Conservation (phyloP, 2,329 filamentous ascomycete species). For the Dactylellina drechsleri region DNA sequence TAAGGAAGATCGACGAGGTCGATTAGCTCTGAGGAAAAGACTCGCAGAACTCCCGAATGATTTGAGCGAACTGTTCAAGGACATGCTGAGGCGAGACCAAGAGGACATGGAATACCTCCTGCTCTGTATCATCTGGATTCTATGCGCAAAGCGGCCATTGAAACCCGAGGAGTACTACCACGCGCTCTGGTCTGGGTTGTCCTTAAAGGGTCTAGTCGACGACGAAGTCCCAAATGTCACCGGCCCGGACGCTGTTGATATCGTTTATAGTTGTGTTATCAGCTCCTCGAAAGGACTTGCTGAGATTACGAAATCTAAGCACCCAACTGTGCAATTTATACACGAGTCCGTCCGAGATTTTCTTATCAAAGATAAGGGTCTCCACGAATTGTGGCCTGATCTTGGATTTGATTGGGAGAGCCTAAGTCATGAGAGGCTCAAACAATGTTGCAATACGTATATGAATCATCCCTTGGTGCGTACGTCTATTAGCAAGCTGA, state of each 20-base stretch:
- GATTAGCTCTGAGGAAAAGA: slow-evolving; percentile 57
- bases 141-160: slow-evolving; percentile 53
- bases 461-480: slow-evolving; percentile 55
- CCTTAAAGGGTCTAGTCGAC: slow-evolving; percentile 26
- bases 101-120: slow-evolving; percentile 62
- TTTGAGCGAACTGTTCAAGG: slow-evolving; percentile 64
- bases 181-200: slow-evolving; percentile 45
- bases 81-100: slow-evolving; percentile 66
- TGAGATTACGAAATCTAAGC: slow-evolving; percentile 58
- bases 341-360: slow-evolving; percentile 61
- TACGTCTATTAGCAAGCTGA: too few species aligned
- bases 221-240: slow-evolving; percentile 26
- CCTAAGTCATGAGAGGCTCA: slow-evolving; percentile 64
- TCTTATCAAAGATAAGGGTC: slow-evolving; percentile 59
- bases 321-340: slow-evolving; percentile 60
- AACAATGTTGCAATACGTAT: slow-evolving; percentile 64
- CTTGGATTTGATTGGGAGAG: slow-evolving; percentile 28
- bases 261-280: slow-evolving; percentile 55
- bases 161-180: slow-evolving; percentile 55
- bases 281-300: slow-evolving; percentile 60
- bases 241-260: slow-evolving; percentile 9
- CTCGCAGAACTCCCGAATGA: slow-evolving; percentile 61
- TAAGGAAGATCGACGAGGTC: slow-evolving; percentile 60
- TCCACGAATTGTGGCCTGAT: slow-evolving; percentile 43
- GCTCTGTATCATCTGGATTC: slow-evolving; percentile 40